A percentile compares a stretch with the other conserved stretches of the same genome.
These are phyloP conservation scores for Coprinellus aureogranulatus DNA, from an alignment of 768 basidiomycete genomes.

Conservation along the genomic window DNA sequence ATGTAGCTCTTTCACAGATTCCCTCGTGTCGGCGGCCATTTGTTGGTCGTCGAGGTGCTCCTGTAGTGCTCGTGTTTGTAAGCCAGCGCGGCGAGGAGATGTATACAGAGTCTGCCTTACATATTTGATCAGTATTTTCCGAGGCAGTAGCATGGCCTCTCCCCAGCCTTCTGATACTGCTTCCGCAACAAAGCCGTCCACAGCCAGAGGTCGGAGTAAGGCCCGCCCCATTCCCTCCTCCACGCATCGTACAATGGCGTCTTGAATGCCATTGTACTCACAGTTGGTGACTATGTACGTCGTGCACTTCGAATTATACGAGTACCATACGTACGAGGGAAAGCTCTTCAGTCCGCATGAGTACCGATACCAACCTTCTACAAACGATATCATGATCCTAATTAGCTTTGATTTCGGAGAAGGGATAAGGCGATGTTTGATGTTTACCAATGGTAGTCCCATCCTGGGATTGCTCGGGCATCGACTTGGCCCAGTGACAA, in stretches of 20 bases:
- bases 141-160: neutral
- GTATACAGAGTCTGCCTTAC: neutral
- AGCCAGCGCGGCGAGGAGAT: too few relatives aligned
- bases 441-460: neutral
- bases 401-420: too few relatives aligned
- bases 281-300: neutral
- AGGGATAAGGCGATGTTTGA: neutral
- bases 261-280: neutral
- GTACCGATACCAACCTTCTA: conserved; percentile 8
- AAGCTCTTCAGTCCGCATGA: neutral
- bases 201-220: conserved; percentile 11
- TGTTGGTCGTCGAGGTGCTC: neutral
- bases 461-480: too few relatives aligned
- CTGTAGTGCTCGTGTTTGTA: neutral
- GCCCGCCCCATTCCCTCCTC: neutral
- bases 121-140: conserved; percentile 8
- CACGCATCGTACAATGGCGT: neutral
- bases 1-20: conserved; percentile 10
- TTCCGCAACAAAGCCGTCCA: conserved; percentile 13
- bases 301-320: neutral
- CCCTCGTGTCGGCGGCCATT: neutral
- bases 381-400: too few relatives aligned
- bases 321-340: conserved; percentile 5
- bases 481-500: neutral
- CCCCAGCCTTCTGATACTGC: conserved; percentile 2